These are phyloP conservation scores for Zygnema circumcarinatum DNA, from an alignment of 139 green algal species.

Conservation along the genomic window DNA sequence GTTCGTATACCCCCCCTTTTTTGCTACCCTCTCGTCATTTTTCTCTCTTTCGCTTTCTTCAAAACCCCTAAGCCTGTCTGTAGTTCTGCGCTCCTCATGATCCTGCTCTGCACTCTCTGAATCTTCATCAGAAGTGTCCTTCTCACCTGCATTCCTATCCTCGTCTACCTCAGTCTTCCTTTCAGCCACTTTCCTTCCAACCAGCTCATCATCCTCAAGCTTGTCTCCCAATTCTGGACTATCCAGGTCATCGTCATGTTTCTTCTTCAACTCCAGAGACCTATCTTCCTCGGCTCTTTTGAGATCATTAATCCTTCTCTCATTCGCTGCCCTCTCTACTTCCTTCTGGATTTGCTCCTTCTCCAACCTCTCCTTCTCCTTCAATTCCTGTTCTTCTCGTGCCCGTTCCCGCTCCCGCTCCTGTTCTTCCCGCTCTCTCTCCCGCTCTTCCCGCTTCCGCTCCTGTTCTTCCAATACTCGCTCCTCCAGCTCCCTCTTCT, in stretches of 20 bases:
- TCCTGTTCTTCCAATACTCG: conserved; percentile 18
- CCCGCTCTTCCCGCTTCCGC: conserved; percentile 34
- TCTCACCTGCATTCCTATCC: conserved; percentile 22
- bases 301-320: neutral
- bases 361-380: too few relatives aligned
- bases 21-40: too few relatives aligned
- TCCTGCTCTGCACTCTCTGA: neutral
- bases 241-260: too few relatives aligned
- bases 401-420: conserved; percentile 38
- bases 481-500: conserved; percentile 10
- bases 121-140: conserved; percentile 5
- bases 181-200: conserved; percentile 36
- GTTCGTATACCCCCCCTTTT: too few relatives aligned
- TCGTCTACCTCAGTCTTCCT: neutral
- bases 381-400: neutral
- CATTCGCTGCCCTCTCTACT: conserved; percentile 8
- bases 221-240: too few relatives aligned
- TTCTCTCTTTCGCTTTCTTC: conserved; percentile 16
- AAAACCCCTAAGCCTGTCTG: neutral
- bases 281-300: neutral
- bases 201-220: too few relatives aligned
- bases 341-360: too few relatives aligned
- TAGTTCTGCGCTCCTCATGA: neutral
- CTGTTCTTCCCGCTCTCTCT: conserved; percentile 19
- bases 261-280: too few relatives aligned